phyloP scores from a whole-genome alignment of 2,329 filamentous ascomycete species.

The Penicillium freii region DNA sequence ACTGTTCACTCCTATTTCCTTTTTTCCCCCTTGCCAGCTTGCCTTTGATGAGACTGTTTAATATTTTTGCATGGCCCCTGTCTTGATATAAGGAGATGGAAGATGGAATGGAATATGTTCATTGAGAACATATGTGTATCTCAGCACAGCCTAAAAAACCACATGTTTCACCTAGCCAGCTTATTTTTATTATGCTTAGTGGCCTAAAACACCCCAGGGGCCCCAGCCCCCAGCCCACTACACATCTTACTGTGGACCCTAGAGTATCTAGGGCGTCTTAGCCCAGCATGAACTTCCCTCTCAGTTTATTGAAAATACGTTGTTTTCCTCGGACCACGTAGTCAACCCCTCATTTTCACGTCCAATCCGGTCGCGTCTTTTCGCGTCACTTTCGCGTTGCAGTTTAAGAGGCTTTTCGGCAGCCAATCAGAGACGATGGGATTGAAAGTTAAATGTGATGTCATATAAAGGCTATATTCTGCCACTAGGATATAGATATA shows the following conservation, averaged over 20 bases:
- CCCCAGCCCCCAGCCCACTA: background rate
- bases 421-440: background rate
- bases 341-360: slow-evolving; percentile 1
- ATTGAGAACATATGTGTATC: background rate
- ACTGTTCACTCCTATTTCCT: background rate
- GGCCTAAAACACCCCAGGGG: background rate
- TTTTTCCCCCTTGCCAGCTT: background rate
- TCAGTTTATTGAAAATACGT: background rate
- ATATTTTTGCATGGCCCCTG: background rate
- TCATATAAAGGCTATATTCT: background rate
- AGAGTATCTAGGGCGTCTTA: background rate
- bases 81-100: background rate
- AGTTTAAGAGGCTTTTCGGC: background rate
- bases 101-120: background rate
- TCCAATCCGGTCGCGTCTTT: slow-evolving; percentile 7
- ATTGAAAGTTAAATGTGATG: background rate
- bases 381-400: slow-evolving; percentile 17
- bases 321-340: background rate
- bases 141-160: background rate
- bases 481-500: background rate
- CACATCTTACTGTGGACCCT: background rate
- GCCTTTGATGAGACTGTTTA: background rate
- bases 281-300: background rate
- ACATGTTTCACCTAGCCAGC: background rate
- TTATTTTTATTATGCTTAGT: background rate